Evolutionary conservation across 2,329 filamentous ascomycete species (phyloP).

Genomic region (Beauveria asiatica): DNA sequence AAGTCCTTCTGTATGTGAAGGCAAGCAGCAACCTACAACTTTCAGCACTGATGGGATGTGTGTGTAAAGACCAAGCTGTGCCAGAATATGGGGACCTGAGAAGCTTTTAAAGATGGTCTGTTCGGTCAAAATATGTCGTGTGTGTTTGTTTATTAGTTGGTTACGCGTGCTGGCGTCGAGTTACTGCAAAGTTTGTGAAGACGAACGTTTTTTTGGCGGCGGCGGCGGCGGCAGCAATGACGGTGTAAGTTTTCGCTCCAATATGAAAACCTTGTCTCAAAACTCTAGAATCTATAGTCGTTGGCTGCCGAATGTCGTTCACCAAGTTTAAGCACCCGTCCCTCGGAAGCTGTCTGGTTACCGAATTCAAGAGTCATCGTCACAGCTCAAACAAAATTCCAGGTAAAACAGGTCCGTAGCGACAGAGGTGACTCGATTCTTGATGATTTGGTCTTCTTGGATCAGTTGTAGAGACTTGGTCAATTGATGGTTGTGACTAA

Average conservation of each 20-base stretch:
- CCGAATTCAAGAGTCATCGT: too few species aligned
- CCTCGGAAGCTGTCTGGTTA: too few species aligned
- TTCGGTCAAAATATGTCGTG: background rate
- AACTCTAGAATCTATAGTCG: too few species aligned
- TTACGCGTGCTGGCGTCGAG: background rate
- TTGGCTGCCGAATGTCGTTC: too few species aligned
- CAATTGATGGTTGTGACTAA: too few species aligned
- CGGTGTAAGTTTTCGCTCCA: background rate
- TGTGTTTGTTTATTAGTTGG: background rate
- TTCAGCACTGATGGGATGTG: background rate
- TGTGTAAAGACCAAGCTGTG: background rate
- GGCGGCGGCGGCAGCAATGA: background rate
- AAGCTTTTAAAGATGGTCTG: background rate
- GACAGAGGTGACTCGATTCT: too few species aligned
- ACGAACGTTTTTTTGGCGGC: background rate
- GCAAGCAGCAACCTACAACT: background rate
- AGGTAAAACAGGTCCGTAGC: too few species aligned
- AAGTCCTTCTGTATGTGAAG: background rate
- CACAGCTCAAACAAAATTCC: too few species aligned
- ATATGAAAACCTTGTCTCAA: too few species aligned
- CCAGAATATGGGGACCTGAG: background rate
- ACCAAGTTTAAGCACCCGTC: too few species aligned
- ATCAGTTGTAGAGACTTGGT: too few species aligned
- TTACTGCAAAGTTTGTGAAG: background rate
- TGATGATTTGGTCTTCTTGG: too few species aligned